Conservation (phyloP, 352 stramenopile genomes). For the Globisporangium yorkense region DNA sequence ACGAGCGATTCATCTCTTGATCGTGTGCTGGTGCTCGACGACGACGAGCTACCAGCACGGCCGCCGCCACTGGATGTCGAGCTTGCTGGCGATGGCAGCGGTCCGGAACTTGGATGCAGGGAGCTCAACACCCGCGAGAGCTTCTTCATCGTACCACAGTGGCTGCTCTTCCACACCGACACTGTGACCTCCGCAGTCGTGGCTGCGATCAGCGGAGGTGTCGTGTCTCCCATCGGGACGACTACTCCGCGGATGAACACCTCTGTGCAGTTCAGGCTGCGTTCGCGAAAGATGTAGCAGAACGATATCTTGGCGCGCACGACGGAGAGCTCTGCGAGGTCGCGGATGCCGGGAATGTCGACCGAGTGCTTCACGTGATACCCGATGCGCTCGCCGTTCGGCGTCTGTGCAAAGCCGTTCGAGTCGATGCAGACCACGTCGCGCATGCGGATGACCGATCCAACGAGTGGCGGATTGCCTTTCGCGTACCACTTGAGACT, state of each 20-base stretch:
- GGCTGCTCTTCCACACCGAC: conserved; percentile 3
- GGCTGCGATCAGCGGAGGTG: background rate
- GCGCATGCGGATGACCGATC: conserved; percentile 47
- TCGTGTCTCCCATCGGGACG: conserved; percentile 2
- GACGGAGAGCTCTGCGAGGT: conserved; percentile 24
- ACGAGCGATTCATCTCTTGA: too few relatives aligned
- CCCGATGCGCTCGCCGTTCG: conserved; percentile 39
- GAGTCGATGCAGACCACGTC: conserved; percentile 58
- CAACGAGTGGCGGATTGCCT: conserved; percentile 22
- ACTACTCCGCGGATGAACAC: conserved; percentile 23
- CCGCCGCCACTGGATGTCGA: background rate
- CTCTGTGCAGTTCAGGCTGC: conserved; percentile 35
- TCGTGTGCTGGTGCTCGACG: too few relatives aligned
- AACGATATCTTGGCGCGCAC: conserved; percentile 46
- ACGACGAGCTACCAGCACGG: too few relatives aligned
- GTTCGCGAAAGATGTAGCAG: conserved; percentile 42
- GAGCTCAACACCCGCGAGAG: conserved; percentile 5
- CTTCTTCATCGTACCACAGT: conserved; percentile 8
- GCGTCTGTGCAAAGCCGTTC: conserved; percentile 26
- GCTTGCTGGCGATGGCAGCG: background rate
- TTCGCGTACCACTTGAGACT: conserved; percentile 51
- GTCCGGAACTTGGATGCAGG: background rate
- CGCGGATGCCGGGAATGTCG: conserved; percentile 36
- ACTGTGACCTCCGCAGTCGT: background rate
- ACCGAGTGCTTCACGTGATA: conserved; percentile 61